phyloP scores from a whole-genome alignment of 805 yeast genomes.

The Sugiyamaella valdiviana region DNA sequence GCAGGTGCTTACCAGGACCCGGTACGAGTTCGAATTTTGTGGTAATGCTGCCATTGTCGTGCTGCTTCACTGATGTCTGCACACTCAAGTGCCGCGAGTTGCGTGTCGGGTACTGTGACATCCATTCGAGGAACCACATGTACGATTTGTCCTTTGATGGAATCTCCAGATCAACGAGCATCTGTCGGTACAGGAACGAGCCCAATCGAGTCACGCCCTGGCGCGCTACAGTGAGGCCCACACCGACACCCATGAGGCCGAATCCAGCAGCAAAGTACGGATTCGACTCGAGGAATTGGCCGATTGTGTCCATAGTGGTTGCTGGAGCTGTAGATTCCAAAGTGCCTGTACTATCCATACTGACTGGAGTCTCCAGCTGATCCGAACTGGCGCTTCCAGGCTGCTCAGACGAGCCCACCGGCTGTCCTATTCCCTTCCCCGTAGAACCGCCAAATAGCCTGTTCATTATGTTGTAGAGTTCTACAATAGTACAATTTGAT shows the following conservation, averaged over 20 bases:
- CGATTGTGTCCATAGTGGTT: background rate
- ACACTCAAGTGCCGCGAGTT: conserved; percentile 81
- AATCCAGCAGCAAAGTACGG: conserved; percentile 99
- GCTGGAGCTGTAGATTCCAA: too few species aligned
- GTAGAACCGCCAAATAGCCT: background rate
- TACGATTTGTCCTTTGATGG: conserved; percentile 91
- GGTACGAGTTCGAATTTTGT: conserved; percentile 90
- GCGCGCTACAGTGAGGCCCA: conserved; percentile 71
- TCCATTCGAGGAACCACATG: conserved; percentile 94
- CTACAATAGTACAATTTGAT: too few species aligned
- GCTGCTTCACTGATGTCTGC: conserved; percentile 79
- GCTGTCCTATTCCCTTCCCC: background rate
- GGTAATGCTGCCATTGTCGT: conserved; percentile 84
- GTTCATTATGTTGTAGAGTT: background rate
- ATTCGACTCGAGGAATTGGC: conserved; percentile 45
- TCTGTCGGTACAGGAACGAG: conserved; percentile 65
- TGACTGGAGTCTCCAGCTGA: too few species aligned
- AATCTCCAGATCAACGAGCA: conserved; percentile 87
- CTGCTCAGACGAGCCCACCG: background rate
- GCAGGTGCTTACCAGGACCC: conserved; percentile 92
- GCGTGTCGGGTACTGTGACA: conserved; percentile 74
- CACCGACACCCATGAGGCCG: conserved; percentile 93
- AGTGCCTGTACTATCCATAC: too few species aligned
- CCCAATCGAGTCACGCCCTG: conserved; percentile 60
- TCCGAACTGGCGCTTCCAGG: too few species aligned